phyloP scores from a whole-genome alignment of 2,329 filamentous ascomycete species.

The Aspergillus persii region DNA sequence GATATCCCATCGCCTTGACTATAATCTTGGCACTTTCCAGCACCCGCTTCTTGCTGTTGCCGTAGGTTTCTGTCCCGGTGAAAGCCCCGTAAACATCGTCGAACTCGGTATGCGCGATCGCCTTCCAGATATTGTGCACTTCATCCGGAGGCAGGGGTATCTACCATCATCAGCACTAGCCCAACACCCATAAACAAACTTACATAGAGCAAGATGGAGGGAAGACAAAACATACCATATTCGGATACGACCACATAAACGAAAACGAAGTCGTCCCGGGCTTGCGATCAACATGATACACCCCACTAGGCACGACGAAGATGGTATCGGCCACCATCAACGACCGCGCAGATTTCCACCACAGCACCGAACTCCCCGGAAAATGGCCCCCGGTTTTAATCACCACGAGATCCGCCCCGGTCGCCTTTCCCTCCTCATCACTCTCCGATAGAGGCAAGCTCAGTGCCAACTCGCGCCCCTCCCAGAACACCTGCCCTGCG shows the following conservation, averaged over 20 bases:
- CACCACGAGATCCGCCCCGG: constrained; percentile 51
- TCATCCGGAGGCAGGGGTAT: constrained; percentile 67
- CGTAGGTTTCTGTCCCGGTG: constrained; percentile 59
- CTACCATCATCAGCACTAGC: constrained; percentile 42
- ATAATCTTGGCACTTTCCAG: constrained; percentile 77
- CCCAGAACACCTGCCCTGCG: constrained; percentile 29
- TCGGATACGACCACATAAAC: constrained; percentile 77
- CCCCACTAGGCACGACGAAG: constrained; percentile 60
- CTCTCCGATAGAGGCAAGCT: constrained; percentile 20
- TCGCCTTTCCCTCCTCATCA: not conserved
- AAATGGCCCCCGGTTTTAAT: constrained; percentile 79
- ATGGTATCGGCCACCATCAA: constrained; percentile 78
- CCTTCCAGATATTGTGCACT: constrained; percentile 68
- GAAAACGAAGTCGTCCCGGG: constrained; percentile 54
- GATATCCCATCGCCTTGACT: constrained; percentile 45
- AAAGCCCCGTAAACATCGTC: constrained; percentile 68
- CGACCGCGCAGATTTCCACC: constrained; percentile 58
- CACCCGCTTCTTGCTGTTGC: constrained; percentile 61
- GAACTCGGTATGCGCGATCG: constrained; percentile 62
- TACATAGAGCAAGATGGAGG: constrained; percentile 8
- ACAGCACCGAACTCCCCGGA: constrained; percentile 67
- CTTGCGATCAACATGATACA: constrained; percentile 32
- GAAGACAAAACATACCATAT: constrained; percentile 42
- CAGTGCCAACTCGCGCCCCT: constrained; percentile 32
- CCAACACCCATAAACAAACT: constrained; percentile 11